Conservation (phyloP, 2,329 filamentous ascomycete species). For the Magnaporthiopsis incrustans region DNA sequence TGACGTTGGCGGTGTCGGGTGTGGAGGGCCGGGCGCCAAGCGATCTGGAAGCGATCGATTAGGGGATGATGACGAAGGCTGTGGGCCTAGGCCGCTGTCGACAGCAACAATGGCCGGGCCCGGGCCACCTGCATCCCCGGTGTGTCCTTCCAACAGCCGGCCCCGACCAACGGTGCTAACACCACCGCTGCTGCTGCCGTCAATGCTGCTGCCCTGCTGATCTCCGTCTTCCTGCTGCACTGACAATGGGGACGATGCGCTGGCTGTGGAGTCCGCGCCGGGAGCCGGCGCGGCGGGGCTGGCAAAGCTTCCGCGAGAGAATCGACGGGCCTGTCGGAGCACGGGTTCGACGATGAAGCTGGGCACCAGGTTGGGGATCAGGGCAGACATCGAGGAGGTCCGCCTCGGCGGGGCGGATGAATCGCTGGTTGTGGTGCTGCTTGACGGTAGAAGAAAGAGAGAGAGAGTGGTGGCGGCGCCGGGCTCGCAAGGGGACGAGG, state of each 20-base stretch:
- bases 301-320: slow-evolving; percentile 35
- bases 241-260: background rate
- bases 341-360: slow-evolving; percentile 60
- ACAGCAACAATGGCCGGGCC: background rate
- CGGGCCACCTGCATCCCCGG: background rate
- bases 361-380: slow-evolving; percentile 45
- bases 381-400: slow-evolving; percentile 1
- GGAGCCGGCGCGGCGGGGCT: background rate
- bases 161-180: background rate
- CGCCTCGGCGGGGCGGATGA: background rate
- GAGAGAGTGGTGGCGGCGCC: slow-evolving; percentile 20
- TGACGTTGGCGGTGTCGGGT: background rate
- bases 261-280: too few relatives aligned
- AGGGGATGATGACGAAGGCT: background rate
- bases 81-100: background rate
- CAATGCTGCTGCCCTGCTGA: background rate
- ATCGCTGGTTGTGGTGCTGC: slow-evolving; percentile 12
- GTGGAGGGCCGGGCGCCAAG: background rate
- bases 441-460: slow-evolving; percentile 15
- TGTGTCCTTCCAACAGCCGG: background rate
- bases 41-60: background rate
- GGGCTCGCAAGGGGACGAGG: too few relatives aligned
- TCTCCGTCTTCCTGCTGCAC: background rate
- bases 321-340: slow-evolving; percentile 55
- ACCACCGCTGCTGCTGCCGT: background rate